Conservation (phyloP, 1,284 basidiomycete genomes). For the Phellopilus nigrolimitatus region DNA sequence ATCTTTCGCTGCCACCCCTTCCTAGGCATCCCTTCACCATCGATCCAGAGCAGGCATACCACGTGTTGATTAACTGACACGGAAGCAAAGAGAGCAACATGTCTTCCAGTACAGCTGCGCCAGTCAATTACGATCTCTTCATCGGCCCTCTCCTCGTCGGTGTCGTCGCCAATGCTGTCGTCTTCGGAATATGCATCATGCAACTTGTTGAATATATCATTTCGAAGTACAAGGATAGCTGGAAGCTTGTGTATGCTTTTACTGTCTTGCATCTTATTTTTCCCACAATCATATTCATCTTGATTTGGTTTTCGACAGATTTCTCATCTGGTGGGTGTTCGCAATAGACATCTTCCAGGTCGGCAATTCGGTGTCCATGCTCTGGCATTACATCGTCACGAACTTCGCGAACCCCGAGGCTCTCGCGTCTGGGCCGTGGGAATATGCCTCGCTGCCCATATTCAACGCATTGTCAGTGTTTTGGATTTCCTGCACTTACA, state of each 20-base stretch:
- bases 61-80: no score
- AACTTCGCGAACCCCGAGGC: slow-evolving; percentile 13
- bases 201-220: slow-evolving; percentile 1
- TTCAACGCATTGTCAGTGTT: slow-evolving; percentile 2
- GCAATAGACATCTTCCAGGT: slow-evolving; percentile 9
- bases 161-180: slow-evolving; percentile 6
- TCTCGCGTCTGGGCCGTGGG: slow-evolving; percentile 4
- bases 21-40: no score
- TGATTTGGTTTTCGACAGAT: not conserved
- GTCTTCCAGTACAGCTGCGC: no score
- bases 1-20: no score
- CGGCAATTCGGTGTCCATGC: slow-evolving; percentile 5
- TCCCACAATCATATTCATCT: not conserved
- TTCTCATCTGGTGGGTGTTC: not conserved
- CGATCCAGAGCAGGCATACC: no score
- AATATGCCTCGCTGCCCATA: slow-evolving; percentile 11
- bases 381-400: slow-evolving; percentile 15
- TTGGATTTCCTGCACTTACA: not conserved
- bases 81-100: no score
- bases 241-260: not conserved
- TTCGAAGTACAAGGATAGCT: not conserved
- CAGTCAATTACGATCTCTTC: not conserved
- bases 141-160: slow-evolving; percentile 14
- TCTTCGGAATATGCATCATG: slow-evolving; percentile 13
- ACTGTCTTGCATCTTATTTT: not conserved